phyloP scores from a whole-genome alignment of 225 moss, liverwort and hornwort genomes.

The Takakia lepidozioides region DNA sequence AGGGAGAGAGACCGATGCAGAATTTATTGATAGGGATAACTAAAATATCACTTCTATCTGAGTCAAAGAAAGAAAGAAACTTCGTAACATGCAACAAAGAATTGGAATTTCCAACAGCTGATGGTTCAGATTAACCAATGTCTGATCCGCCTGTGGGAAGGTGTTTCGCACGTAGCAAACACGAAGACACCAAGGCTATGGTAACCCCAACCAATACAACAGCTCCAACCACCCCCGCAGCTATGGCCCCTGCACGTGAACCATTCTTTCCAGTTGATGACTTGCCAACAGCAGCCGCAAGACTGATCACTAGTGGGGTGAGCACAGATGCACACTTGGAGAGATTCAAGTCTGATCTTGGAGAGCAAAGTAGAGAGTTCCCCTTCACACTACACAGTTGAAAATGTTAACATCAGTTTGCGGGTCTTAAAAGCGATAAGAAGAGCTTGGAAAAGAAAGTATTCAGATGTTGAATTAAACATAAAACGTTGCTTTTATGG shows the following conservation, averaged over 20 bases:
- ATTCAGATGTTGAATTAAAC: too few relatives aligned
- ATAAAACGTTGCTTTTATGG: too few relatives aligned
- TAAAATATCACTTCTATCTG: too few relatives aligned
- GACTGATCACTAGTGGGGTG: slow-evolving; percentile 27
- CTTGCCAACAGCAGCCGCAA: slow-evolving; percentile 7
- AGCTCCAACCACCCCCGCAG: slow-evolving; percentile 40
- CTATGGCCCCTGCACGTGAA: slow-evolving; percentile 29
- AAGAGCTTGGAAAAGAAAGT: too few relatives aligned
- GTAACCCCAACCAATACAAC: slow-evolving; percentile 16
- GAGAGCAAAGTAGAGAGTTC: slow-evolving; percentile 30
- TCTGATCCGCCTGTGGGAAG: slow-evolving; percentile 42
- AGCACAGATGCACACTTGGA: slow-evolving; percentile 27
- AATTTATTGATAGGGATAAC: not conserved
- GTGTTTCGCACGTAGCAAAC: slow-evolving; percentile 36
- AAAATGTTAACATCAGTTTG: too few relatives aligned
- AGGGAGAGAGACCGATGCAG: too few relatives aligned
- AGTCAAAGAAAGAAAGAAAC: too few relatives aligned
- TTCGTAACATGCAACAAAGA: too few relatives aligned
- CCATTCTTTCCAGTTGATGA: not conserved
- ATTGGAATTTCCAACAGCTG: slow-evolving; percentile 19
- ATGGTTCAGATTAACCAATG: slow-evolving; percentile 46
- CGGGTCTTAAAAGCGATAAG: too few relatives aligned
- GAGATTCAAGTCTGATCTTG: slow-evolving; percentile 26
- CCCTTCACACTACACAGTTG: slow-evolving; percentile 33
- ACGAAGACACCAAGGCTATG: slow-evolving; percentile 19